Evolutionary conservation across 192 early-diverging fungal genomes (phyloP), one percentile per base, ranked within the genome.

Genomic region (Podila verticillata): DNA sequence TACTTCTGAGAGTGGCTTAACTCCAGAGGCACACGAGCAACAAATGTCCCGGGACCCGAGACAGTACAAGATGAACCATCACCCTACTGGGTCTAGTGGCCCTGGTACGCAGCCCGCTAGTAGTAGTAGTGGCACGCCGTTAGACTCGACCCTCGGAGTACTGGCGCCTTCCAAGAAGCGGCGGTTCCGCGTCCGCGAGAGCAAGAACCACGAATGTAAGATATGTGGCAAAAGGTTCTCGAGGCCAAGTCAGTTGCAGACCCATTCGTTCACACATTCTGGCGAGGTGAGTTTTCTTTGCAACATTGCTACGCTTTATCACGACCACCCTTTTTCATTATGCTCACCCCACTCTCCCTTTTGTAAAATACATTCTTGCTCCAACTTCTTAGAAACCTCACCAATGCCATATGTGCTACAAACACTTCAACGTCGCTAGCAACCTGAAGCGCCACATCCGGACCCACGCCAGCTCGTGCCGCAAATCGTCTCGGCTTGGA

Each of bases 391-490:
- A 79, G 75, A 79, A 79, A 70, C 75, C 75, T 2, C 75, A 79
- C 47, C 63, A 67, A 20, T 79, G 75, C 51, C 59, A n/a, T 1
- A 39, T 66, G 49, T 79, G 75, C 51, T 48, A 79, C 28, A 70
- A 66, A 24, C 35, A 34, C 36, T 79, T 79, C 60, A 79, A 79
- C 24, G 75, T 79, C n/a, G 68, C 75, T 22, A 79, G 75, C 54
- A 79, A 79, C 65, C 36, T 79, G 49, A 79, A 70, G 51, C 47
- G 75, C 1, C 75, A 79, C 51, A 67, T 79, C 60, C 62, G 69
- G 12, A 79, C 69, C 8, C 75, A 79, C 29, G 32, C 39, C 59
- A 71, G 28, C 29, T 71, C 59, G 20, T 61, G 65, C 31, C 68
- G 75, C 26, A 70, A 71, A 51, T 66, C 68, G 2, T 71, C 62